These are phyloP conservation scores for Lyophyllum decastes DNA, from an alignment of 768 basidiomycete genomes.

Conservation along the genomic window DNA sequence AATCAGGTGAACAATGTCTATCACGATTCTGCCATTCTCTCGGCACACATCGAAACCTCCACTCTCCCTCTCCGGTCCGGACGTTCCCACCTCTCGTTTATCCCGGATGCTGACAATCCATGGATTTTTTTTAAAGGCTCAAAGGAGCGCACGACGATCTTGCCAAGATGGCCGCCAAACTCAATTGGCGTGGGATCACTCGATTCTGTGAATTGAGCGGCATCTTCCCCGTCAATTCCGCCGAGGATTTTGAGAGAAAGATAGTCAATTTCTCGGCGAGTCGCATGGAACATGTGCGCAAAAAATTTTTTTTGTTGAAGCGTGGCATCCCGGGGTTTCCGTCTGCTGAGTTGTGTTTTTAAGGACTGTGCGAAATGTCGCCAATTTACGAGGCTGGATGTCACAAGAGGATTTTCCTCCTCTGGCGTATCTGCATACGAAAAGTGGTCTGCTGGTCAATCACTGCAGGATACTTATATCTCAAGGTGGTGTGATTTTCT, in stretches of 20 bases:
- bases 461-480: conserved; percentile 30
- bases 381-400: conserved; percentile 47
- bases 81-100: conserved; percentile 1
- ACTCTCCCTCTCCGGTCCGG: conserved; percentile 61
- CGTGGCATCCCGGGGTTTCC: not conserved
- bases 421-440: conserved; percentile 36
- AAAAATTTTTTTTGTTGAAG: no score
- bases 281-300: conserved; percentile 19
- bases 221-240: conserved; percentile 42
- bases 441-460: conserved; percentile 34
- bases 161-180: conserved; percentile 40
- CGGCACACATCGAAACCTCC: conserved; percentile 56
- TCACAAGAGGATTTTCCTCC: conserved; percentile 60
- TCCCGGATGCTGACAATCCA: conserved; percentile 2
- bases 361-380: conserved; percentile 10
- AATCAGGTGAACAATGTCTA: conserved; percentile 38
- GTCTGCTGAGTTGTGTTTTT: not conserved
- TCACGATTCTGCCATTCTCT: conserved; percentile 58
- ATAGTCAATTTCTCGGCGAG: conserved; percentile 43
- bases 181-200: conserved; percentile 55
- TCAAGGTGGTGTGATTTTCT: conserved; percentile 34
- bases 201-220: conserved; percentile 62
- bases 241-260: conserved; percentile 27
- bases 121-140: conserved; percentile 24
- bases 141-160: conserved; percentile 36